Conservation (phyloP, 2,329 filamentous ascomycete genomes). For the Colletotrichum tropicale region DNA sequence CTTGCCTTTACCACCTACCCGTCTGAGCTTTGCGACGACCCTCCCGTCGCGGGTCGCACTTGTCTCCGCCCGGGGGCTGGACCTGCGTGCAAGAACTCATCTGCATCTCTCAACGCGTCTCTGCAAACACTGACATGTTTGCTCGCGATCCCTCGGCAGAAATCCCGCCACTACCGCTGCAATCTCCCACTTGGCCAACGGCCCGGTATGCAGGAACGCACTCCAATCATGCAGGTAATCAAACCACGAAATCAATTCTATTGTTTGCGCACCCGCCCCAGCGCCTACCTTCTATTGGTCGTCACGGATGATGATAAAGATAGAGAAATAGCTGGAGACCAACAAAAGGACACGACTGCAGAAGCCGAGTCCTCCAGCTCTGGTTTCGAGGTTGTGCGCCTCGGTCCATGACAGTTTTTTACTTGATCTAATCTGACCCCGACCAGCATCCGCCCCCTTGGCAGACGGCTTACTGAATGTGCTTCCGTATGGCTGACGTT, state of each 20-base stretch:
- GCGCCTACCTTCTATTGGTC: conserved; percentile 6
- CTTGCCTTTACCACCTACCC: not conserved
- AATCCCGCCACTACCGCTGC: not conserved
- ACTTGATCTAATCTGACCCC: conserved; percentile 71
- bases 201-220: conserved; percentile 13
- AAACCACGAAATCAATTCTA: conserved; percentile 3
- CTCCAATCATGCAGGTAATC: conserved; percentile 19
- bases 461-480: conserved; percentile 1
- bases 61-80: not conserved
- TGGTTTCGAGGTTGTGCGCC: conserved; percentile 49
- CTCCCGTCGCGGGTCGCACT: not conserved
- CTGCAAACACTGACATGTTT: not conserved
- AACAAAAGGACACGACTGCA: conserved; percentile 25
- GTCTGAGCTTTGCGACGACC: not conserved
- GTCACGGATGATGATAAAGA: conserved; percentile 44
- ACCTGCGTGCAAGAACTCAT: not conserved
- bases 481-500: conserved; percentile 17
- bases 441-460: not conserved
- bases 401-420: conserved; percentile 49
- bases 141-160: not conserved
- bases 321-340: conserved; percentile 37
- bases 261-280: not conserved
- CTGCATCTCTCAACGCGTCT: conserved; percentile 15
- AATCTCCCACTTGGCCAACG: not conserved
- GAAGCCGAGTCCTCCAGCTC: conserved; percentile 56